Base-by-base conservation (phyloP, 768 basidiomycete genomes). In the Phlegmacium glaucopus region DNA sequence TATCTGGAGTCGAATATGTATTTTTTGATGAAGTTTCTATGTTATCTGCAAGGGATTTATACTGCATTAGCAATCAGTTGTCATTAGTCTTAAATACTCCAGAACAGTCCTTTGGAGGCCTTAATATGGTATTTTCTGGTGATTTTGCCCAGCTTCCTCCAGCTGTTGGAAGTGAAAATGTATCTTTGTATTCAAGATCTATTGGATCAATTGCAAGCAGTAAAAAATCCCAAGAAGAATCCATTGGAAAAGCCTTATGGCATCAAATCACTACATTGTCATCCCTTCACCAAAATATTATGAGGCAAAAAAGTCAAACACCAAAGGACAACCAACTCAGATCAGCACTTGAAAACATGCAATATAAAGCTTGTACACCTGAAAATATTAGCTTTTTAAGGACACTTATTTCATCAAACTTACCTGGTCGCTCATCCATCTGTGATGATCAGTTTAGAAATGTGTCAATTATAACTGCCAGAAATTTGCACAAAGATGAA, bases 21-120 rank as follows among this genome's bases (percentile, higher is more conserved):
- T 69, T 74, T 25, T 40, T 74, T 4, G 70, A 74, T 61, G 72
- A 75, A 49, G 48, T 73, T 0, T 72, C 71, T 0, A 75, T 75
- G 74, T 36, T 72, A 4, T 53, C 61, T 2, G 66, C 63, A 48
- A n/a, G 47, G 16, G 57, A 60, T 26, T 32, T 72, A 1, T 60
- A 62, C 36, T 35, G 37, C 0, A 69, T 69, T 1, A 60, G 58
- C 49, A 49, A 49, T 4, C 42, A 48, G n/a, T 48, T 70, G 4
- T 44, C 55, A 22, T 42, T 46, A 27, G 54, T 59, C 1, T 58
- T 44, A 9, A 51, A 53, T 12, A 40, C 48, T 2, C 3, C 28
- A 10, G 58, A 57, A 28, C 32, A 38, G 9, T 51, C 65, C 3
- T 74, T 70, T 61, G 69, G 69, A n/a, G 68, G 71, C 0, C 44